A percentile compares a stretch with the other conserved stretches of the same genome.
phyloP scores from a whole-genome alignment of 78 protist genomes.

The Chrysochromulina tobinii region DNA sequence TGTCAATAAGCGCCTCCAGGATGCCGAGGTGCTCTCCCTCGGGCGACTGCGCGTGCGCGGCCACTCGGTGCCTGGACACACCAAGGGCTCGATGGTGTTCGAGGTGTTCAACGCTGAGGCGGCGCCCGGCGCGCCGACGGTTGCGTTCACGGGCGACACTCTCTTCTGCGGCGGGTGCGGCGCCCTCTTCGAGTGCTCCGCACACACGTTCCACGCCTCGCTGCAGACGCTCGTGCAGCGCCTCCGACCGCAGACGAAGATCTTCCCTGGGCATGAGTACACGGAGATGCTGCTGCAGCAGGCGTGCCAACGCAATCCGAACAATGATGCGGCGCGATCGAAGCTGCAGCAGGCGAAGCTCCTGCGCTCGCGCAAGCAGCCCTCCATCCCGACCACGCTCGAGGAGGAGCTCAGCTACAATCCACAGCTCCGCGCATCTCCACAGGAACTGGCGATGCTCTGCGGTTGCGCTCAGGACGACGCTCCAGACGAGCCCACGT shows the following conservation, averaged over 20 bases:
- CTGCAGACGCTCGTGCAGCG: not conserved
- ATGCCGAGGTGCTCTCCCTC: not conserved
- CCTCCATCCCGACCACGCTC: not conserved
- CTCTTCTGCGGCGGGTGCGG: constrained; percentile 27
- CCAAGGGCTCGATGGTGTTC: not conserved
- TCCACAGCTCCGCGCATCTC: not conserved
- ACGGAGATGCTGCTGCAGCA: not conserved
- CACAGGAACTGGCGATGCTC: no score
- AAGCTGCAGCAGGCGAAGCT: not conserved
- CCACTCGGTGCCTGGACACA: not conserved
- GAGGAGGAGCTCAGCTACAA: not conserved
- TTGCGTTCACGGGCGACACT: constrained; percentile 5
- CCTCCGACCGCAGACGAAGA: not conserved
- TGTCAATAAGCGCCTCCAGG: not conserved
- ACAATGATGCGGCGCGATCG: not conserved
- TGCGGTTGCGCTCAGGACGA: no score
- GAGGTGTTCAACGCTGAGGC: not conserved
- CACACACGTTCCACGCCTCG: not conserved
- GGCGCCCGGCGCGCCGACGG: not conserved
- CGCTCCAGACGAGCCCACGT: no score
- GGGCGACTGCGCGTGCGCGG: not conserved
- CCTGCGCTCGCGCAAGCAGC: not conserved
- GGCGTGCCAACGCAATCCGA: not conserved
- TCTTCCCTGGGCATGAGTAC: not conserved
- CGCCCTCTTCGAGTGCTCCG: constrained; percentile 1